Evolutionary conservation across 768 basidiomycete species (phyloP), one percentile per base, ranked within the genome.

Genomic region (Boletus pseudo-olivaceus): DNA sequence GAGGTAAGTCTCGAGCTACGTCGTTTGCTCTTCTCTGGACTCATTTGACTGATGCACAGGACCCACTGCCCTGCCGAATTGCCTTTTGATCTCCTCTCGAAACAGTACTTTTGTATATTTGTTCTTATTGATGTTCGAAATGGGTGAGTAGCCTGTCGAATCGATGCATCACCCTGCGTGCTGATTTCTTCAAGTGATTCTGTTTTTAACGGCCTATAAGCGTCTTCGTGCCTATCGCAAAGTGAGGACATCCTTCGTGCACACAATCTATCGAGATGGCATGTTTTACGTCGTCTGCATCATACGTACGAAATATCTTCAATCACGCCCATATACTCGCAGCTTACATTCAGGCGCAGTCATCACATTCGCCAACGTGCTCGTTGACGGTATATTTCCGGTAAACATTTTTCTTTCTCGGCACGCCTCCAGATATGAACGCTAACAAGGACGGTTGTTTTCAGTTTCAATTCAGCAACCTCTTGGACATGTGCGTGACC

Each of bases 211-310:
- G 15, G 48, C 30, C 1, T 61, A 53, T 8, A 53, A 45, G 38
- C 38, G 4, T 8, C 49, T 57, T 38, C 39, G 27, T n/a, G 5
- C 50, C n/a, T 61, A 61, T 35, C 43, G 52, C 29, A 9, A 43
- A 11, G 32, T 45, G n/a, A 34, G 5, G 11, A 17, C 23, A 19
- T 29, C 48, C 5, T 49, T 66, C 7, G 40, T 63, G 17, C 8
- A 15, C 32, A 45, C 30, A 7, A 15, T 49, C 15, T 66, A 66
- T 44, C 49, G 54, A 19, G 64, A 62, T 23, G 32, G 52, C 29
- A 51, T 66, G 45, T 29, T 64, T 38, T 63, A 64, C 15, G 46
- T 64, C 15, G 1, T n/a, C 30, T 62, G 64, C 29, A 59, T 65
- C 19, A 51, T 55, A 20, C 23, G 63, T 63, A 35, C 47, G 61